Base-by-base conservation (phyloP, 2,329 filamentous ascomycete species). In the Septoria linicola region DNA sequence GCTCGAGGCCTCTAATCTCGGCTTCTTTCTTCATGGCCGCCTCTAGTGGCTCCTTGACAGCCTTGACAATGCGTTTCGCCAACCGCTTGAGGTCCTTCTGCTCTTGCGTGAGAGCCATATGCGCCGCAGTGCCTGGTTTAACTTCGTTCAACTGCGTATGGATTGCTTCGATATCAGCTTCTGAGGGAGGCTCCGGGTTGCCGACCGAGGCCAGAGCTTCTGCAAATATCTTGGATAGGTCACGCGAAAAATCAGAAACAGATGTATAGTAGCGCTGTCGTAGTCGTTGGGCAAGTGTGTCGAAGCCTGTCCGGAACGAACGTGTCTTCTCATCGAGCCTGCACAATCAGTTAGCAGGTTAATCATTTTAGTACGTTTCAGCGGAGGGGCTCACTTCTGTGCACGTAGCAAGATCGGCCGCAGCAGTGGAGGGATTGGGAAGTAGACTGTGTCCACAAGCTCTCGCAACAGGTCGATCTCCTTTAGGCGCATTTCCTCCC, bases 391-490 rank as follows among this genome's bases (percentile, higher is more conserved):
- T 82, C 80, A 96, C 89, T 76, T 76, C 64, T 88, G 79, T 8
- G 89, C 89, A 71, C 87, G 89, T 34, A 90, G 85, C 42, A 96
- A 76, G 21, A 93, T 85, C 3, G 88, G 86, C 64, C 79, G 80
- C 17, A 99, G 78, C 43, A 95, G 73, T 61, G 84, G 84, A 49
- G 85, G 80, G 11, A 96, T 82, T 0, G 93, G 93, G 60, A 97
- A 96, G 72, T 97, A 99, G 61, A 95, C 86, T 30, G 82, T 86
- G 67, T 97, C 87, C 23, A 97, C 81, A 64, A 96, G 85, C 54
- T 85, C 83, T 60, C 83, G 83, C 62, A 97, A 81, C 42, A 90
- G 76, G 65, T 88, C 82, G 11, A 84, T 84, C 50, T 88, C 85
- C 54, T 89, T 82, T 17, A 95, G 75, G 69, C 95, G 95, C 59